Evolutionary conservation across 169 alveolate species (phyloP), one percentile per base, ranked within the genome.

Genomic region (Neospora caninum): DNA sequence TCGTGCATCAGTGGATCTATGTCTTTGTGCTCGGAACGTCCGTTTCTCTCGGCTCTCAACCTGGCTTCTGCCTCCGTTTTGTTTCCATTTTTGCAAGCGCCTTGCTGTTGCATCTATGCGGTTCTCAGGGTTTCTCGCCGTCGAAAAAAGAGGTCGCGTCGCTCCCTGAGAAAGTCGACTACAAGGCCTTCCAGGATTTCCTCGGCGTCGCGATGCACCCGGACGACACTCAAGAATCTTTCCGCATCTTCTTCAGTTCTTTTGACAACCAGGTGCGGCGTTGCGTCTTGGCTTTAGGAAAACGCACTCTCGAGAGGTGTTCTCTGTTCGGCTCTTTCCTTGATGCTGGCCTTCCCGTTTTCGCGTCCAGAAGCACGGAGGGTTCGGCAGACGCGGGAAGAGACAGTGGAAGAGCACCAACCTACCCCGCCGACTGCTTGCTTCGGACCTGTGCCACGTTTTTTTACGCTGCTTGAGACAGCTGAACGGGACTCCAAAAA

Each of bases 221-320:
- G 6, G 93, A 89, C 18, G 93, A 89, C 73, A 39, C 31, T 6
- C 82, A 39, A 43, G 93, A 70, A 25, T 39, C 88, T 43, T 69
- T 89, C 34, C 67, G 64, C 58, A 1, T 27, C 4, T 89, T 89
- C 67, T 89, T 89, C 45, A 42, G 53, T 34, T 29, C 78, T n/a
- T 89, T 89, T 78, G 93, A 89, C 36, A 89, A 70, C 10, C 93
- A 70, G 93, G 93, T 89, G 58, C 58, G 58, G 58, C 13, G 4
- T 13, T 13, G n/a, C n/a, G 22, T 20, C 0, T 29, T 36, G 42
- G 39, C 36, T 22, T 73, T 73, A 31, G n/a, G n/a, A n/a, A n/a
- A n/a, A n/a, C n/a, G n/a, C n/a, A 20, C 34, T 69, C 13, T 69
- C 42, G 18, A 29, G 42, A 69, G 16, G 42, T 18, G 82, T 69